Evolutionary conservation across 2,329 filamentous ascomycete species (phyloP).

Genomic region (Pseudocercospora musae): DNA sequence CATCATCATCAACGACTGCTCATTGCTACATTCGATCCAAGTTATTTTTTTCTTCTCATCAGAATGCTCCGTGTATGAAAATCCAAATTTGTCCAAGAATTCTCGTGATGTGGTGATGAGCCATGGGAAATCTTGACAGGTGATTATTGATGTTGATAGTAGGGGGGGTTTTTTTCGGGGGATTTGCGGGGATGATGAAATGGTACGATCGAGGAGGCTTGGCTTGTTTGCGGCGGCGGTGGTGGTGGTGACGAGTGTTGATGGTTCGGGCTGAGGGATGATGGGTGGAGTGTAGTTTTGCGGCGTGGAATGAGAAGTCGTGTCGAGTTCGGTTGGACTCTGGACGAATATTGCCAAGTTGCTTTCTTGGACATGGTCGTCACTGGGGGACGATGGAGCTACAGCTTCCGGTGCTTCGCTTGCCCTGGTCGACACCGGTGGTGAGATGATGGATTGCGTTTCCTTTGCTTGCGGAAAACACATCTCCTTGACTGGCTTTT

Average conservation of each 20-base stretch:
- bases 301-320: no score
- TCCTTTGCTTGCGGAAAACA: not conserved
- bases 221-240: no score
- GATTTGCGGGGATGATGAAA: no score
- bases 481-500: not conserved
- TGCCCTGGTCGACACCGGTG: not conserved
- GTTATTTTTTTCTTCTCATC: not conserved
- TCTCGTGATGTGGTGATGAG: constrained; percentile 18
- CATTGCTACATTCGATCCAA: constrained; percentile 13
- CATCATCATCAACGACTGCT: no score
- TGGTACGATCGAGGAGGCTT: no score
- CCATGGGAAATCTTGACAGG: constrained; percentile 7
- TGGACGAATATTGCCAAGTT: not conserved
- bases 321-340: no score
- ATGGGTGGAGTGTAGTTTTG: no score
- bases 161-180: no score
- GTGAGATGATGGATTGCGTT: not conserved
- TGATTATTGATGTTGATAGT: no score
- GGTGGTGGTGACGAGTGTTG: no score
- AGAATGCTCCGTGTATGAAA: constrained; percentile 17
- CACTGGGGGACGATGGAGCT: no score
- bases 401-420: not conserved
- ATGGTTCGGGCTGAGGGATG: no score
- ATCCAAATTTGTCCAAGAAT: constrained; percentile 14
- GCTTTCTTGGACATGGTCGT: not conserved